A percentile compares a stretch with the other conserved stretches of the same genome.
Evolutionary conservation across 2,329 filamentous ascomycete genomes (phyloP).

Genomic region (Mycosphaerella arachidis): DNA sequence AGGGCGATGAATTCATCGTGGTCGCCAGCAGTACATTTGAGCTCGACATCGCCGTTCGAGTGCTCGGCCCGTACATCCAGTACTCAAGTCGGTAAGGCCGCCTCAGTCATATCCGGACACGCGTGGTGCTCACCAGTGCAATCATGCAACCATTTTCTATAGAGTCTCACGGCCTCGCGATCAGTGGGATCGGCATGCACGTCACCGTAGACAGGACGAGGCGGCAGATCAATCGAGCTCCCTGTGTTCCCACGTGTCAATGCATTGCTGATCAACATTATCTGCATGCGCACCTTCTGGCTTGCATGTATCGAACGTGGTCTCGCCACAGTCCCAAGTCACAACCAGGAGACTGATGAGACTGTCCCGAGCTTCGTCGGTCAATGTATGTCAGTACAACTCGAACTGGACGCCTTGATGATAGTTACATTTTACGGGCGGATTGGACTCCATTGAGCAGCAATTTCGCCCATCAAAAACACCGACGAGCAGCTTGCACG

Average conservation of each 20-base stretch:
- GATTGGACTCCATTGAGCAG: background rate
- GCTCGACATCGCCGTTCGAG: background rate
- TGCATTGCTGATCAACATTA: no score
- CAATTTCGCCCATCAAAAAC: background rate
- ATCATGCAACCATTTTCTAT: background rate
- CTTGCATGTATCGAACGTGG: background rate
- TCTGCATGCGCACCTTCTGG: background rate
- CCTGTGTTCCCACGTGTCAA: background rate
- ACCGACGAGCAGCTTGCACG: background rate
- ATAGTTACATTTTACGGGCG: background rate
- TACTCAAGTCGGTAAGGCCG: background rate
- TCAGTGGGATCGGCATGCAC: background rate
- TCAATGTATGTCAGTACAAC: background rate
- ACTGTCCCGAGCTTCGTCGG: background rate
- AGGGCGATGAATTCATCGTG: background rate
- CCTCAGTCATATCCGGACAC: background rate
- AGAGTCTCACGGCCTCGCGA: background rate
- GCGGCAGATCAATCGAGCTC: background rate
- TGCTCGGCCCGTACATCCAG: background rate
- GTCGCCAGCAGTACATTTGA: background rate
- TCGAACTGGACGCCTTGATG: background rate
- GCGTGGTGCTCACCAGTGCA: background rate
- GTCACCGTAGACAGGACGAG: background rate
- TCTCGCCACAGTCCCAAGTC: background rate
- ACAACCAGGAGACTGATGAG: background rate